Evolutionary conservation across 768 basidiomycete species (phyloP).

Genomic region (Russula sp.): DNA sequence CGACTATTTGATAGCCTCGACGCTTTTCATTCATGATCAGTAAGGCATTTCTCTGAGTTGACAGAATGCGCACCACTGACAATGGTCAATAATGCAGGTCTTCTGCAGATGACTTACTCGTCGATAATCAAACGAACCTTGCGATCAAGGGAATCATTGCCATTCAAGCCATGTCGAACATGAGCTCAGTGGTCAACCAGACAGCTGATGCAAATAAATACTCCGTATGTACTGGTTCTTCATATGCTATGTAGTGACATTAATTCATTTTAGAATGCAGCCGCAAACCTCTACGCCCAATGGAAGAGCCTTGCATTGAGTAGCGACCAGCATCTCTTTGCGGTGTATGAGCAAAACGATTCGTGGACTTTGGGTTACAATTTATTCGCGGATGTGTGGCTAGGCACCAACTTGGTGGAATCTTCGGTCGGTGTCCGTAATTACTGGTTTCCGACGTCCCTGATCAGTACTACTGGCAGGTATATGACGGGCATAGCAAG

Average conservation of each 20-base stretch:
- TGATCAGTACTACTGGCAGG: constrained; percentile 8
- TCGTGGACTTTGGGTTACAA: constrained; percentile 64
- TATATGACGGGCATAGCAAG: constrained; percentile 14
- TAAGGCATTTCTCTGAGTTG: constrained; percentile 48
- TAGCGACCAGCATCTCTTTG: constrained; percentile 12
- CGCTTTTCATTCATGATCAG: constrained; percentile 53
- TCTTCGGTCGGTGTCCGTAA: constrained; percentile 17
- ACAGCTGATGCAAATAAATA: constrained; percentile 31
- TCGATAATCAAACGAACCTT: constrained; percentile 61
- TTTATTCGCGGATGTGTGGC: constrained; percentile 56
- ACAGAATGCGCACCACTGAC: constrained; percentile 34
- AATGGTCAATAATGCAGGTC: constrained; percentile 18
- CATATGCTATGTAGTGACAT: background rate
- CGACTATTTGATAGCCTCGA: constrained; percentile 36
- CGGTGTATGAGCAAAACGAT: constrained; percentile 10
- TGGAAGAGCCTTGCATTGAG: constrained; percentile 12
- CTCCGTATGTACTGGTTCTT: constrained; percentile 28
- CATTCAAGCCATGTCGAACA: constrained; percentile 60
- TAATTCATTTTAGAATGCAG: constrained; percentile 5
- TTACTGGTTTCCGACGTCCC: background rate
- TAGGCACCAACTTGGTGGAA: constrained; percentile 51
- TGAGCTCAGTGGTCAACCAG: constrained; percentile 38
- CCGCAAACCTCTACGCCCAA: constrained; percentile 1
- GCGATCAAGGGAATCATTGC: constrained; percentile 66
- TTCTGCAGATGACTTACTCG: constrained; percentile 8